These are phyloP conservation scores for Ganoderma meredithae DNA, from an alignment of 1,284 basidiomycete genomes.

Conservation along the genomic window DNA sequence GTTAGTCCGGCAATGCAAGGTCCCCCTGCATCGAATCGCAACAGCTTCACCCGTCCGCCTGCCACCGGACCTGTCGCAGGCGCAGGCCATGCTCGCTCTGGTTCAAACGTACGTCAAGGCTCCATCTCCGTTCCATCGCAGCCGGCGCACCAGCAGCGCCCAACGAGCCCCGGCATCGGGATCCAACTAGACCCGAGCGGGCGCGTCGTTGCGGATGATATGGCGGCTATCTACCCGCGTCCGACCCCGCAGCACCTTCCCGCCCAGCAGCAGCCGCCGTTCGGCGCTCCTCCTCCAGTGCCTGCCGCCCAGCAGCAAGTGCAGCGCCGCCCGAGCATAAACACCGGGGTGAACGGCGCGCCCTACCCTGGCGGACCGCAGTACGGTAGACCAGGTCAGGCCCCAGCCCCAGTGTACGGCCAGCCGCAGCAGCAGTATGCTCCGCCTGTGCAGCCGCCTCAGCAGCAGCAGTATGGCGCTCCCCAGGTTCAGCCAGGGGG, in stretches of 20 bases:
- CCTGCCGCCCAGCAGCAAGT: constrained; percentile 41
- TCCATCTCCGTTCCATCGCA: constrained; percentile 39
- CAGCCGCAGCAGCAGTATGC: constrained; percentile 16
- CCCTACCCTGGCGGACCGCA: constrained; percentile 30
- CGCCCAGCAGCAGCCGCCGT: constrained; percentile 37
- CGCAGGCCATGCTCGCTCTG: constrained; percentile 29
- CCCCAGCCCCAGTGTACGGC: constrained; percentile 33
- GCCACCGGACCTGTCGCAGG: constrained; percentile 26
- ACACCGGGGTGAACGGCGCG: constrained; percentile 30
- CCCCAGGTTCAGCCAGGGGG: constrained; percentile 49
- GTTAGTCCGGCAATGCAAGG: constrained; percentile 50
- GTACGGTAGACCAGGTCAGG: constrained; percentile 13
- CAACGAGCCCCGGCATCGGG: constrained; percentile 60
- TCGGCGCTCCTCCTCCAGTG: constrained; percentile 27
- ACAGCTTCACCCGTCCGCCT: constrained; percentile 34
- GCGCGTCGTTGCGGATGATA: constrained; percentile 80
- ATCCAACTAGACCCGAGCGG: constrained; percentile 83
- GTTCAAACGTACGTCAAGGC: constrained; percentile 28
- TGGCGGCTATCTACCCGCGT: constrained; percentile 66
- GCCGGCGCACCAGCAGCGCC: constrained; percentile 40
- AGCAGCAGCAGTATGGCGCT: constrained; percentile 29
- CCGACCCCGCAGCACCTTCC: constrained; percentile 40
- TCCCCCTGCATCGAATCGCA: constrained; percentile 28
- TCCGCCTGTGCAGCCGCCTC: constrained; percentile 29
- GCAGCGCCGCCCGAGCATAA: constrained; percentile 41